These are phyloP conservation scores for Metroxylon sagu DNA, from an alignment of 176 grass and related monocot species.

Conservation along the genomic window DNA sequence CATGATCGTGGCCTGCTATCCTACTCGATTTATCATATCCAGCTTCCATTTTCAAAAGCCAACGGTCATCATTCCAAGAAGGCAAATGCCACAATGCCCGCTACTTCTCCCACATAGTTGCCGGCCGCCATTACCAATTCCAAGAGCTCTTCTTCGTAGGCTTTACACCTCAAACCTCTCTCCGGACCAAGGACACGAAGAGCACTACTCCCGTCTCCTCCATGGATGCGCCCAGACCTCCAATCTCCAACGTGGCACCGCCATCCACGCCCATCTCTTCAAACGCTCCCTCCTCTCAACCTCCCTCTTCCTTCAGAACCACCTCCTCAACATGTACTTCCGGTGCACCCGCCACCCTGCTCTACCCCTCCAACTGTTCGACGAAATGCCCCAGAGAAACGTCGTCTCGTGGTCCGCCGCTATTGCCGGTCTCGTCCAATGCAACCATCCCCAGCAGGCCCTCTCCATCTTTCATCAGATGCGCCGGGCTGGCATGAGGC, in stretches of 20 bases:
- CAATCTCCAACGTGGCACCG: slow-evolving; percentile 17
- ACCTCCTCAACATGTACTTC: slow-evolving; percentile 59
- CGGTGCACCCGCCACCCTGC: slow-evolving; percentile 6
- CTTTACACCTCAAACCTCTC: not conserved
- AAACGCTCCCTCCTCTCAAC: slow-evolving; percentile 28
- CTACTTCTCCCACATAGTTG: too few species aligned
- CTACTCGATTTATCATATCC: too few species aligned
- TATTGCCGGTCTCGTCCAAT: slow-evolving; percentile 40
- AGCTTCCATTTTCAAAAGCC: too few species aligned
- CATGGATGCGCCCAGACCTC: slow-evolving; percentile 23
- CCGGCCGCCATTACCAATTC: too few species aligned
- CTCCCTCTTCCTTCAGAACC: slow-evolving; percentile 43
- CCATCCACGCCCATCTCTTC: slow-evolving; percentile 39
- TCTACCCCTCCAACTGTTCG: slow-evolving; percentile 42
- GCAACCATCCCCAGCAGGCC: slow-evolving; percentile 18
- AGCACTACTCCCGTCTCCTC: slow-evolving; percentile 25
- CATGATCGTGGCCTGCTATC: too few species aligned
- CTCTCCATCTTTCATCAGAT: slow-evolving; percentile 37
- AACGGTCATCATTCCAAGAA: too few species aligned
- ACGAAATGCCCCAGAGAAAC: slow-evolving; percentile 51
- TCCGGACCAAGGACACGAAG: not conserved
- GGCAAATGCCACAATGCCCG: too few species aligned
- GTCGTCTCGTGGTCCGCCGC: slow-evolving; percentile 42
- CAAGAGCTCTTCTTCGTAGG: too few species aligned
- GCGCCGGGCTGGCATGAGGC: slow-evolving; percentile 23